These are phyloP conservation scores for Rhynchosporium graminicola DNA, from an alignment of 2,329 filamentous ascomycete species.

Conservation along the genomic window DNA sequence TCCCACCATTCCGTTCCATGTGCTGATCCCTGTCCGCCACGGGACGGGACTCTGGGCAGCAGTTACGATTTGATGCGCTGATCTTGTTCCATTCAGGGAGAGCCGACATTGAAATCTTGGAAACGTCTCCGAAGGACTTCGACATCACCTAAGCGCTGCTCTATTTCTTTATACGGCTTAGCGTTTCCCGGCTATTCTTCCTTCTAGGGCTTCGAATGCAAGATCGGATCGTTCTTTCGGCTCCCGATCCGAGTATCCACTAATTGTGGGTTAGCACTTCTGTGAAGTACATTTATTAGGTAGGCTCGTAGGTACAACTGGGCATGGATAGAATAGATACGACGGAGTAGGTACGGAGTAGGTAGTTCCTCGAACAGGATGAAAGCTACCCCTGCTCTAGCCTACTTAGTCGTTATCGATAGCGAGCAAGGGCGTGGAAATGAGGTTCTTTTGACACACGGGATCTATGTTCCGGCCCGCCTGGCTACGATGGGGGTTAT, in stretches of 20 bases:
- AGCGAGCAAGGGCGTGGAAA: neutral
- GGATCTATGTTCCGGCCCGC: neutral
- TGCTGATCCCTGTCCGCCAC: slow-evolving; percentile 13
- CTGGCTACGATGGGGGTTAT: neutral
- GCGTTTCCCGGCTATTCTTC: neutral
- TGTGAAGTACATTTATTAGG: too few relatives aligned
- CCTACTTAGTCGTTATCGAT: slow-evolving; percentile 9
- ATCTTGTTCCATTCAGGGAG: slow-evolving; percentile 4
- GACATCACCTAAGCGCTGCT: neutral
- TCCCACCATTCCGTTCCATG: slow-evolving; percentile 13
- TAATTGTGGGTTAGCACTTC: too few relatives aligned
- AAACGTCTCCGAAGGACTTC: neutral
- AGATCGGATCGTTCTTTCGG: slow-evolving; percentile 4
- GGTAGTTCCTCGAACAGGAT: neutral
- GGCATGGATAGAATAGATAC: neutral
- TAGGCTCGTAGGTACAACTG: too few relatives aligned
- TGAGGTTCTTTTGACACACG: neutral
- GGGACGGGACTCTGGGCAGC: slow-evolving; percentile 4
- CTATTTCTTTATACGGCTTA: slow-evolving; percentile 2
- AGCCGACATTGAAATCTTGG: slow-evolving; percentile 1
- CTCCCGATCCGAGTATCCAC: slow-evolving; percentile 3
- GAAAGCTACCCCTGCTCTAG: neutral
- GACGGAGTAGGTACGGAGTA: neutral
- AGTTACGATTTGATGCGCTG: slow-evolving; percentile 1
- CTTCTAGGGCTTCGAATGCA: neutral